Conservation (phyloP, 345 rosid species). For the Citrus australasica region DNA sequence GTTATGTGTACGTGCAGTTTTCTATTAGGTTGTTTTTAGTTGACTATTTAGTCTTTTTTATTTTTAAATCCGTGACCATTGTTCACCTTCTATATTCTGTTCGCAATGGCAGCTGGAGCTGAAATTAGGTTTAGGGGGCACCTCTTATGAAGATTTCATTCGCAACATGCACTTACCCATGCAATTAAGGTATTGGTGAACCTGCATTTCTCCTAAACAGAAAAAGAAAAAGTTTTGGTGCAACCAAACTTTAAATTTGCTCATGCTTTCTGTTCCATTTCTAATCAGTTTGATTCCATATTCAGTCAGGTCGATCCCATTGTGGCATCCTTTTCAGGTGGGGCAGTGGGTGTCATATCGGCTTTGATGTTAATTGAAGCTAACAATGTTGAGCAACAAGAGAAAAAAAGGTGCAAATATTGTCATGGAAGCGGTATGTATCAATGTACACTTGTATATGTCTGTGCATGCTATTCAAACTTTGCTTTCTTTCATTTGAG, state of each 20-base stretch:
- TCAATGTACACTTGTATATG: constrained; percentile 9
- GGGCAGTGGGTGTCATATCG: constrained; percentile 97
- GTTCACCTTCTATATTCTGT: constrained; percentile 4
- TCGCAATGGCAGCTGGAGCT: constrained; percentile 70
- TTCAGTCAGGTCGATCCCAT: constrained; percentile 96
- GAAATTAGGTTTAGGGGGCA: constrained; percentile 84
- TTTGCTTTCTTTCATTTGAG: not conserved
- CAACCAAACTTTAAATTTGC: not conserved
- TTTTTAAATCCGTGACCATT: not conserved
- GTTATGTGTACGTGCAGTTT: not conserved
- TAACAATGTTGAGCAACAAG: constrained; percentile 86
- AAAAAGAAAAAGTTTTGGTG: constrained; percentile 10
- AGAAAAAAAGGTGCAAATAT: constrained; percentile 94
- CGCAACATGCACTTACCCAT: constrained; percentile 73
- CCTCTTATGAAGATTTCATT: constrained; percentile 94
- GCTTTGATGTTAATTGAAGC: constrained; percentile 90
- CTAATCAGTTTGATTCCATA: constrained; percentile 17
- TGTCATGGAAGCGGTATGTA: constrained; percentile 83
- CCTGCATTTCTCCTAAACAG: constrained; percentile 4
- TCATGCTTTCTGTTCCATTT: not conserved
- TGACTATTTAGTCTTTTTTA: not conserved
- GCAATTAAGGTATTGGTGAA: constrained; percentile 67
- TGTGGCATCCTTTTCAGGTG: constrained; percentile 95
- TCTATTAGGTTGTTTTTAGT: not conserved
- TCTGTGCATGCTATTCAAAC: not conserved